These are phyloP conservation scores for Macrolepiota albuminosa DNA, from an alignment of 768 basidiomycete genomes.

Conservation along the genomic window DNA sequence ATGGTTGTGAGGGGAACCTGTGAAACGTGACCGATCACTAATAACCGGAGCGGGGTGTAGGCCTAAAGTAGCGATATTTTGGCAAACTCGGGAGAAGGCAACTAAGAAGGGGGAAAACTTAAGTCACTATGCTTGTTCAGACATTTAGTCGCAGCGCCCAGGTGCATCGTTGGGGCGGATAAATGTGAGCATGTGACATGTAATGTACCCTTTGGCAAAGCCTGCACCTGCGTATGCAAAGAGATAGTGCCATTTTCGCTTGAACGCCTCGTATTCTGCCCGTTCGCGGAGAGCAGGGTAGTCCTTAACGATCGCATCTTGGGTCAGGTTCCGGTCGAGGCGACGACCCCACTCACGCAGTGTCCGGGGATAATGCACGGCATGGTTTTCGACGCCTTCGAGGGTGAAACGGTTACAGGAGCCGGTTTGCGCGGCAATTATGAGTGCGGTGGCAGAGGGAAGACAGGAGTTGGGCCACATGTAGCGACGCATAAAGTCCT, in stretches of 20 bases:
- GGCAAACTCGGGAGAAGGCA: neutral
- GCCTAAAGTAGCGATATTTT: slow-evolving; percentile 3
- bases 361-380: slow-evolving; percentile 85
- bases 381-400: slow-evolving; percentile 82
- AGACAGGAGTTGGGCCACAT: slow-evolving; percentile 91
- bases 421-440: slow-evolving; percentile 64
- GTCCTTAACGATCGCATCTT: slow-evolving; percentile 51
- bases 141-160: slow-evolving; percentile 45
- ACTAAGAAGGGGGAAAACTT: neutral
- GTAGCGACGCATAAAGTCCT: slow-evolving; percentile 83
- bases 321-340: slow-evolving; percentile 60
- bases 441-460: slow-evolving; percentile 79
- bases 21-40: neutral
- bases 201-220: slow-evolving; percentile 76
- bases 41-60: slow-evolving; percentile 1
- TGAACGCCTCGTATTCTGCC: slow-evolving; percentile 63
- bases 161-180: slow-evolving; percentile 49
- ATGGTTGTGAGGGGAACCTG: neutral
- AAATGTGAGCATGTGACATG: slow-evolving; percentile 79
- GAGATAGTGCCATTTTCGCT: slow-evolving; percentile 79
- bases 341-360: slow-evolving; percentile 88
- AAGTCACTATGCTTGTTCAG: slow-evolving; percentile 20
- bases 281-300: slow-evolving; percentile 56
- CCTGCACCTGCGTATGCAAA: slow-evolving; percentile 81
- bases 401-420: slow-evolving; percentile 77